These are phyloP conservation scores for Pezizomycotina sp. DNA, from an alignment of 2,329 filamentous ascomycete genomes.

Conservation along the genomic window DNA sequence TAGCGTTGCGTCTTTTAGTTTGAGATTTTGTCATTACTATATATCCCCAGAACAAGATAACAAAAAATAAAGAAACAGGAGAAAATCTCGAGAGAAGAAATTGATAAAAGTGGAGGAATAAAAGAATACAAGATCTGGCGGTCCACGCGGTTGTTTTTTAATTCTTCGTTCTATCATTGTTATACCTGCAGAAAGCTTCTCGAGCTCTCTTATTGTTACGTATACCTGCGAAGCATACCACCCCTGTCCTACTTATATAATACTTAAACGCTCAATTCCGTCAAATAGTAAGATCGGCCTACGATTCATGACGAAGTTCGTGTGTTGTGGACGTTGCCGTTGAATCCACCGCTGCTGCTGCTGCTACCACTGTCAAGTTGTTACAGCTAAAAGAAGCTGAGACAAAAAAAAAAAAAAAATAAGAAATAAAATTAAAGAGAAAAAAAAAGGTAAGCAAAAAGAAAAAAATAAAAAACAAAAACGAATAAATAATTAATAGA, in stretches of 20 bases:
- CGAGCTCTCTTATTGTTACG: not conserved
- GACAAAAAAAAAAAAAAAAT: not conserved
- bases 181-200: conserved; percentile 1
- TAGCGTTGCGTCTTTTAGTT: conserved; percentile 1
- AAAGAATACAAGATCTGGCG: conserved; percentile 10
- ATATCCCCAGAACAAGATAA: not conserved
- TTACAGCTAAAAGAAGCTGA: not conserved
- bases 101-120: conserved; percentile 8
- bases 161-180: conserved; percentile 5
- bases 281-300: not conserved
- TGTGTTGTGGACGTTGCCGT: too few relatives aligned
- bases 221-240: not conserved
- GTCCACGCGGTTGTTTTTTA: conserved; percentile 4
- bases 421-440: conserved; percentile 6
- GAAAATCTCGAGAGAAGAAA: not conserved
- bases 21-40: conserved; percentile 1
- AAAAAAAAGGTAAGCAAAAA: conserved; percentile 6
- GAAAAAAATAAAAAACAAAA: conserved; percentile 6
- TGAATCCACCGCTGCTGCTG: not conserved
- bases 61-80: not conserved
- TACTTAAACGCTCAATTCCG: not conserved
- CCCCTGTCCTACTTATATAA: not conserved
- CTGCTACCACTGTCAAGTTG: not conserved
- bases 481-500: not conserved
- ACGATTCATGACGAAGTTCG: conserved; percentile 1